These are phyloP conservation scores for Syzygium aromaticum DNA, from an alignment of 345 rosid species.

Conservation along the genomic window DNA sequence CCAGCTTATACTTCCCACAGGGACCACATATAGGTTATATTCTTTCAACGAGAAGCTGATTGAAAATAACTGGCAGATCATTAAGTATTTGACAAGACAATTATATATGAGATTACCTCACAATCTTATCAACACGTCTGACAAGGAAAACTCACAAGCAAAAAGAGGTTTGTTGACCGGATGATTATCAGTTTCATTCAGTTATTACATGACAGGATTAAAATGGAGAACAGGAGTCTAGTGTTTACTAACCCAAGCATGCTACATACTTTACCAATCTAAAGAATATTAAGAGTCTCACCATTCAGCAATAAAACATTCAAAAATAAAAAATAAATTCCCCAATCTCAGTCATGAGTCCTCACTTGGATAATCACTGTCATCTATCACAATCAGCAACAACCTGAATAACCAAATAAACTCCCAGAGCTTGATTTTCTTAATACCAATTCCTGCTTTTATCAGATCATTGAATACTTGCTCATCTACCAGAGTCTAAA, in stretches of 20 bases:
- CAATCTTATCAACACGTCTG: not conserved
- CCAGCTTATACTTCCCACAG: not conserved
- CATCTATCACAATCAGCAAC: not conserved
- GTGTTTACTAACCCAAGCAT: not conserved
- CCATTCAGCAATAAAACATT: not conserved
- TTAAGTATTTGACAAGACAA: not conserved
- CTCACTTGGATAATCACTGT: not conserved
- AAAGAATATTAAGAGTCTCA: not conserved
- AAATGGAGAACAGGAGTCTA: not conserved
- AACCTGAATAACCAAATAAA: not conserved
- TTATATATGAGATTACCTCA: not conserved
- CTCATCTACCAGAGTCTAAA: not conserved
- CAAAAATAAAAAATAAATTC: not conserved
- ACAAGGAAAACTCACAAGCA: not conserved
- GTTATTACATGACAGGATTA: not conserved
- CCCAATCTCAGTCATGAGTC: not conserved
- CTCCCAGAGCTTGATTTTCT: not conserved
- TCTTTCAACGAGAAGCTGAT: not conserved
- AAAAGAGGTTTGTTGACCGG: not conserved
- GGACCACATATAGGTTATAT: not conserved
- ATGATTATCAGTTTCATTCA: not conserved
- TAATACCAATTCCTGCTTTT: not conserved
- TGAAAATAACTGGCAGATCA: not conserved
- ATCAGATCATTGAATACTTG: not conserved
- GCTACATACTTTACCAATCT: not conserved